Conservation (phyloP, 805 yeast genomes). For the Wickerhamomyces chaumierensis region DNA sequence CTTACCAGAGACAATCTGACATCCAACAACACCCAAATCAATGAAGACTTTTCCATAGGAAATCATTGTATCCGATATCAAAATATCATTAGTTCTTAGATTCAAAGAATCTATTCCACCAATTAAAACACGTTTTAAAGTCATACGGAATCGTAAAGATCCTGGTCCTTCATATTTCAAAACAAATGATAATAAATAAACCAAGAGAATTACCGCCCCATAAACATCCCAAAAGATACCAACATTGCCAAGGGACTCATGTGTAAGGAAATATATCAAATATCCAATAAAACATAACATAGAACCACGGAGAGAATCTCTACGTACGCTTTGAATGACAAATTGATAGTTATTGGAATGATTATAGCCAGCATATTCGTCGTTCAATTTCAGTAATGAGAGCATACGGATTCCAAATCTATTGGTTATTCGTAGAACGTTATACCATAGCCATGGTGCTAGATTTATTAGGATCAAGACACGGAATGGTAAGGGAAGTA, state of each 20-base stretch:
- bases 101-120: slow-evolving; percentile 49
- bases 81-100: slow-evolving; percentile 65
- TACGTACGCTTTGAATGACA: too few relatives aligned
- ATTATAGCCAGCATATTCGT: background rate
- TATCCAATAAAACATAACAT: background rate
- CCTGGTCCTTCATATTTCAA: slow-evolving; percentile 24
- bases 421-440: background rate
- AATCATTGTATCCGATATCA: slow-evolving; percentile 75
- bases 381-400: background rate
- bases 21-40: slow-evolving; percentile 50
- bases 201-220: slow-evolving; percentile 9
- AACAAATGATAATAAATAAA: slow-evolving; percentile 22
- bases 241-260: background rate
- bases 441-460: background rate
- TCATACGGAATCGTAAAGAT: slow-evolving; percentile 32
- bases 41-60: slow-evolving; percentile 70
- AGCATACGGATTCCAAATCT: background rate
- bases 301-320: background rate
- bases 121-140: slow-evolving; percentile 38
- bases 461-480: background rate
- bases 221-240: background rate
- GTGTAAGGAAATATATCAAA: background rate
- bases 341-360: background rate
- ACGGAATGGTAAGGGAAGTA: background rate
- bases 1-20: slow-evolving; percentile 30